Base-by-base conservation (phyloP, 257 asterid genomes). In the Nicotiana attenuata region DNA sequence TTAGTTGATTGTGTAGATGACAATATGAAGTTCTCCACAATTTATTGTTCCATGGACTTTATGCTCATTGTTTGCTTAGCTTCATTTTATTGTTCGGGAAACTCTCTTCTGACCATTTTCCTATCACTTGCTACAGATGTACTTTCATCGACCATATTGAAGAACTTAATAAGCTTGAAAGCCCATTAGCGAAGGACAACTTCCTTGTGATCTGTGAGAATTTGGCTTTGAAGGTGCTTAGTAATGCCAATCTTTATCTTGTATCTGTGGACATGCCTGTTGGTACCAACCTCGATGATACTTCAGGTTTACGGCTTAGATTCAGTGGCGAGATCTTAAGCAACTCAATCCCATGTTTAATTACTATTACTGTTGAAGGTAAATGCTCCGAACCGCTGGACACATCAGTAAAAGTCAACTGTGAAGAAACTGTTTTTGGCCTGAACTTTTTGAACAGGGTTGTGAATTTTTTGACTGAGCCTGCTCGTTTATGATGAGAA, bases 351-450 rank as follows among this genome's bases (percentile, higher is more conserved):
- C 97, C 97, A 69, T 94, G 98, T 84, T 87, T 96, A 73, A 76
- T 94, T 87, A 89, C 97, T 55, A 92, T 93, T 78, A 86, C 92
- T 66, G 89, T 94, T 60, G 90, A 91, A 86, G 98, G 99, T 82
- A 86, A 88, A 81, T 93, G 94, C 89, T 85, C 86, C 41, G 93
- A 92, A 87, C 97, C 93, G 17, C 92, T 94, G 71, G 93, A 92
- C 76, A 89, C 91, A 20, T 81, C 87, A 1, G 97, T 94, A 80
- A 94, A 92, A 85, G 86, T 92, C 85, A 92, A 92, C 82, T 96
- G 98, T 82, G 98, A 96, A 85, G 97, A 96, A 83, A 92, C 99
- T 82, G 98, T 96, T 82, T 94, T 96, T 87, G 97, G 96, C 86
- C 87, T 96, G 81, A 96, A 96, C 88, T 87, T 96, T 86, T 88